phyloP scores from a whole-genome alignment of 2,329 filamentous ascomycete species.

The Colletotrichum karsti region DNA sequence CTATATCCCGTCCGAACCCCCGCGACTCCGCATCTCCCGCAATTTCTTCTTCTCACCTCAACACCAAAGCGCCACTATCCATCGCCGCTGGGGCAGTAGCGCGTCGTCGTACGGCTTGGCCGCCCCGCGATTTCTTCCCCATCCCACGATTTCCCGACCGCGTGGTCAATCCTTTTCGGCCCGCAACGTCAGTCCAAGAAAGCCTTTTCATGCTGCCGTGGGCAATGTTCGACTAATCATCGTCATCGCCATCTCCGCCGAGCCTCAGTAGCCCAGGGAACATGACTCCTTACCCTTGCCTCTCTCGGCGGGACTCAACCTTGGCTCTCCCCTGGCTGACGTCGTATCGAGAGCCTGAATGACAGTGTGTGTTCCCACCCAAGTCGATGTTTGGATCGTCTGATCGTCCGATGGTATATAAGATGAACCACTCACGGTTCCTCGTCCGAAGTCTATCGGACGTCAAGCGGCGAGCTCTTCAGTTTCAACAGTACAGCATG shows the following conservation, averaged over 20 bases:
- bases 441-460: neutral
- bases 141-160: neutral
- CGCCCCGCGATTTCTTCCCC: conserved; percentile 23
- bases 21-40: conserved; percentile 25
- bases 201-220: neutral
- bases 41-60: conserved; percentile 1
- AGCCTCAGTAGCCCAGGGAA: conserved; percentile 12
- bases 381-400: neutral
- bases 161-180: conserved; percentile 4
- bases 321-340: conserved; percentile 25
- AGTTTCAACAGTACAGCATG: conserved; percentile 14
- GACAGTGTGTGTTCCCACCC: neutral
- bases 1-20: conserved; percentile 17
- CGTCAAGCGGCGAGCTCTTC: conserved; percentile 9
- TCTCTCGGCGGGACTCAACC: conserved; percentile 4
- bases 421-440: conserved; percentile 10
- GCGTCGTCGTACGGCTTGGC: conserved; percentile 1
- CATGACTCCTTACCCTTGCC: conserved; percentile 22
- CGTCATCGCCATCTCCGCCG: conserved; percentile 8
- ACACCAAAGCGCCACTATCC: conserved; percentile 6
- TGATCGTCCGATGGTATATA: conserved; percentile 5
- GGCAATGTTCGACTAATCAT: neutral
- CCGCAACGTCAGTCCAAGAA: conserved; percentile 12
- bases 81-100: conserved; percentile 6
- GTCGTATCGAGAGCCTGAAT: conserved; percentile 2